A percentile compares a stretch with the other conserved stretches of the same genome.
Conservation (phyloP, 768 basidiomycete genomes). For the Psilocybe azurescens region DNA sequence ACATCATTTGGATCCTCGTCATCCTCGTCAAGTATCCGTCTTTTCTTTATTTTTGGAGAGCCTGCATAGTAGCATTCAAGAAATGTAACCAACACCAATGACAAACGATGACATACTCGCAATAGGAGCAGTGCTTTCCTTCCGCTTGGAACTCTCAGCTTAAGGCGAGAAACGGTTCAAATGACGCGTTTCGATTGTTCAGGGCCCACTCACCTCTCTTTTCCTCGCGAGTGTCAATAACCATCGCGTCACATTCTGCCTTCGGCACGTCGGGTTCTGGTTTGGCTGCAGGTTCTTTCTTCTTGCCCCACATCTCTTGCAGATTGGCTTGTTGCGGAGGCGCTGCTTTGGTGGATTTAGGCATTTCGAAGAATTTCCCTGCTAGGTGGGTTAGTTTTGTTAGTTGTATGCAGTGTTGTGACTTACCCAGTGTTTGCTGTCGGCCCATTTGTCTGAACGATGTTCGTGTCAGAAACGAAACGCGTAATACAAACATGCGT, state of each 20-base stretch:
- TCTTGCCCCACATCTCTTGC: constrained; percentile 72
- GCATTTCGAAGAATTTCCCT: constrained; percentile 85
- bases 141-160: constrained; percentile 52
- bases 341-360: constrained; percentile 62
- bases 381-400: background rate
- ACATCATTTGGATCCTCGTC: constrained; percentile 43
- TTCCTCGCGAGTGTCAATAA: constrained; percentile 31
- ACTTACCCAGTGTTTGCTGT: constrained; percentile 75
- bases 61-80: constrained; percentile 26
- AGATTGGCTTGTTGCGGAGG: constrained; percentile 83
- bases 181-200: background rate
- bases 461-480: constrained; percentile 33
- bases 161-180: background rate
- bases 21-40: constrained; percentile 59
- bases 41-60: constrained; percentile 49
- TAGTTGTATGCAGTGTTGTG: background rate
- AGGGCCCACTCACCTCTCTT: constrained; percentile 24
- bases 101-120: constrained; percentile 16
- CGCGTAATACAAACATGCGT: constrained; percentile 50
- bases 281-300: constrained; percentile 34
- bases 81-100: background rate
- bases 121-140: constrained; percentile 23
- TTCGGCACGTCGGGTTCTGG: constrained; percentile 23
- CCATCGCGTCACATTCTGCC: constrained; percentile 32
- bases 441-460: constrained; percentile 56